These are phyloP conservation scores for Globisporangium camurandrum DNA, from an alignment of 352 stramenopile genomes.

Conservation along the genomic window DNA sequence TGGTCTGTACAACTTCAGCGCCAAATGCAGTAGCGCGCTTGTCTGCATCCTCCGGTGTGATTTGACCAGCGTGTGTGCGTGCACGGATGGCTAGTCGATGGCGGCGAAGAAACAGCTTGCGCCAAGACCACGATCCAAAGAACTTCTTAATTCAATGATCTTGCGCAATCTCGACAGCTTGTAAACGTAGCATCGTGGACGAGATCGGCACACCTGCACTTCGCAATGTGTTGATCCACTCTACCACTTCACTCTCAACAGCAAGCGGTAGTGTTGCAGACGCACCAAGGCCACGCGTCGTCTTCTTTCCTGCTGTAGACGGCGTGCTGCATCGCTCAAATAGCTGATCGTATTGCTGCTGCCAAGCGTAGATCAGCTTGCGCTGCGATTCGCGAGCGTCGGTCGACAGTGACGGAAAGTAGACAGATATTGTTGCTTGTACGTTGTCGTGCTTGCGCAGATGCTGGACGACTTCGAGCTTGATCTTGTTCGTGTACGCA, in stretches of 20 bases:
- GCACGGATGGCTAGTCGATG: neutral
- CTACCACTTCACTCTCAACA: neutral
- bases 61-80: neutral
- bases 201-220: neutral
- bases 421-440: neutral
- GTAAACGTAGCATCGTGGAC: neutral
- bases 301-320: neutral
- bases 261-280: neutral
- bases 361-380: neutral
- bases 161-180: no score
- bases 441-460: neutral
- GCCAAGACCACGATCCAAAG: neutral
- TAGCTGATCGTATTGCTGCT: neutral
- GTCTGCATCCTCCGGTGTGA: neutral
- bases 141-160: no score
- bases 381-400: neutral
- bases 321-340: neutral
- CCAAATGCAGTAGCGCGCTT: neutral
- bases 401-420: neutral
- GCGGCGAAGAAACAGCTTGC: neutral
- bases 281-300: neutral
- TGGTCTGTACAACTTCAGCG: neutral
- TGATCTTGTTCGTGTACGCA: neutral
- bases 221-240: neutral
- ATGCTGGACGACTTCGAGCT: neutral